phyloP scores from a whole-genome alignment of 345 rosid species.

The Balakata baccata region DNA sequence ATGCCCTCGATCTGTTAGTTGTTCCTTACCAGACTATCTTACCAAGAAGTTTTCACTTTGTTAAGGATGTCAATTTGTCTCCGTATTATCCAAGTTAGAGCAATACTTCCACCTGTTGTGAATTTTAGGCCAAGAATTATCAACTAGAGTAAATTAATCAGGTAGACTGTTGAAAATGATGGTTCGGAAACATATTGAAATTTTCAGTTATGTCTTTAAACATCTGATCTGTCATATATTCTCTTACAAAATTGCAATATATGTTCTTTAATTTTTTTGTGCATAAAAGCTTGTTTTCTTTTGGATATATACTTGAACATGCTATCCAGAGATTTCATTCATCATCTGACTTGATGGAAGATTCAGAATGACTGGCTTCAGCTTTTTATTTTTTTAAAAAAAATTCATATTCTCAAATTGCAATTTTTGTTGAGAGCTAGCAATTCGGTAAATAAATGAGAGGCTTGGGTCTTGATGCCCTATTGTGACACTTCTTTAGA shows the following conservation, averaged over 20 bases:
- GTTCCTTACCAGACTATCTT: neutral
- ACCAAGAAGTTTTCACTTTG: neutral
- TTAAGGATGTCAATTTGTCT: neutral
- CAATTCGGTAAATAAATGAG: neutral
- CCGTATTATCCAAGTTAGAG: neutral
- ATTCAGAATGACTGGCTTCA: neutral
- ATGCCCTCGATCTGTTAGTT: neutral
- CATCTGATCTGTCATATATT: neutral
- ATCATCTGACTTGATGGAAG: neutral
- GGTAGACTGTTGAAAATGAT: neutral
- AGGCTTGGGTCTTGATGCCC: neutral
- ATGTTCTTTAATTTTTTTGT: neutral
- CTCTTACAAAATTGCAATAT: neutral
- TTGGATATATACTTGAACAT: neutral
- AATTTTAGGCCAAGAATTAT: no score
- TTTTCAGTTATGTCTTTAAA: neutral
- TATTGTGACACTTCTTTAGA: constrained; percentile 13
- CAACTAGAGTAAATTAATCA: no score
- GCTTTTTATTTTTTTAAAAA: neutral
- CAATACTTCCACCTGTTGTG: no score
- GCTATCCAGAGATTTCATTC: neutral
- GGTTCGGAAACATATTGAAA: neutral
- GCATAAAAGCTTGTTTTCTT: neutral
- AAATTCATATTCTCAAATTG: neutral
- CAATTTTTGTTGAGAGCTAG: neutral